Evolutionary conservation across 352 stramenopile genomes (phyloP).

Genomic region (Globisporangium echinulatum): DNA sequence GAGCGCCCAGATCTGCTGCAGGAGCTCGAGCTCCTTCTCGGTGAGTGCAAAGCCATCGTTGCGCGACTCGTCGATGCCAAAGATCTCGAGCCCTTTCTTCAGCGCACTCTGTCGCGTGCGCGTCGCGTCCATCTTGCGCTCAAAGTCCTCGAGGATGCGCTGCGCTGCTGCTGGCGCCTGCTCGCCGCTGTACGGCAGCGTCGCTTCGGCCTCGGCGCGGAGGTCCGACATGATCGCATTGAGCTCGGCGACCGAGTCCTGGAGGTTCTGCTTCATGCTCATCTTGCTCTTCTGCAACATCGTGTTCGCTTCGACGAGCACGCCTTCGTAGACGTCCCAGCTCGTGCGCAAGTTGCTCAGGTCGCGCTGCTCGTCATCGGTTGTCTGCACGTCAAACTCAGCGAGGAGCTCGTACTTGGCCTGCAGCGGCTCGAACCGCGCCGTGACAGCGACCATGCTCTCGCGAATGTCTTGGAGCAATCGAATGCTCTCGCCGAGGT

Average conservation of each 20-base stretch:
- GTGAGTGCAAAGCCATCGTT: constrained; percentile 84
- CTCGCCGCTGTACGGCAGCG: constrained; percentile 69
- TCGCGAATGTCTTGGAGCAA: constrained; percentile 87
- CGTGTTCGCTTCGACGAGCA: constrained; percentile 81
- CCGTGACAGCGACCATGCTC: constrained; percentile 49
- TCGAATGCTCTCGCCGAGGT: constrained; percentile 89
- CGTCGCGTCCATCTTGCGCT: constrained; percentile 84
- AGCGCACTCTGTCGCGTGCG: constrained; percentile 59
- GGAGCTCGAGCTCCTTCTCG: constrained; percentile 84
- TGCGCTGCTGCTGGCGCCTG: constrained; percentile 46
- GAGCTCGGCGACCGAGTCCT: constrained; percentile 86
- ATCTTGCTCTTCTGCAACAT: constrained; percentile 92
- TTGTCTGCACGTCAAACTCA: constrained; percentile 88
- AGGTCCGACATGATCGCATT: constrained; percentile 83
- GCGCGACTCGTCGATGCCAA: constrained; percentile 84
- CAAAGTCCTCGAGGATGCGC: constrained; percentile 78
- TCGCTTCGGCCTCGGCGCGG: constrained; percentile 60
- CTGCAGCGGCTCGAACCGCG: constrained; percentile 79
- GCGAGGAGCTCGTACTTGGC: constrained; percentile 83
- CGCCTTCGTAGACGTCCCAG: constrained; percentile 83
- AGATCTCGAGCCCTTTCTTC: constrained; percentile 91
- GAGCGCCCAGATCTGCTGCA: constrained; percentile 89
- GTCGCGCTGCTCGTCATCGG: constrained; percentile 79
- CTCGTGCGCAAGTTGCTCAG: constrained; percentile 56
- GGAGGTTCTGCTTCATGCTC: constrained; percentile 94